A percentile compares a stretch with the other conserved stretches of the same genome.
Conservation (phyloP, 176 grass and related monocot species). For the Oryza glaberrima region DNA sequence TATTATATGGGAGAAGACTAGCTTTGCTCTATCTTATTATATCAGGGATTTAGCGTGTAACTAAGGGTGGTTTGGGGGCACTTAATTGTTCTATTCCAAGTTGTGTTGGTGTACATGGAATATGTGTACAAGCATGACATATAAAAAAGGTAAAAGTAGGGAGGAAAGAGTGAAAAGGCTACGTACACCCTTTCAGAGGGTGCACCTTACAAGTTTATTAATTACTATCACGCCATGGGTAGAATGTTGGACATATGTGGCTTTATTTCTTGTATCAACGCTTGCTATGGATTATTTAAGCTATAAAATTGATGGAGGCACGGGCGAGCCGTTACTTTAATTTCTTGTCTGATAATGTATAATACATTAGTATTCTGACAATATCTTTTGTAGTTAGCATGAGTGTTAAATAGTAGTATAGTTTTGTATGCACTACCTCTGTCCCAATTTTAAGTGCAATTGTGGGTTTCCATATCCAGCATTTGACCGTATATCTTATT, state of each 20-base stretch:
- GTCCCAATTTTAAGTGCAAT: no score
- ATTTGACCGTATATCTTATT: no score
- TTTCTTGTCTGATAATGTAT: not conserved
- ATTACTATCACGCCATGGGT: not conserved
- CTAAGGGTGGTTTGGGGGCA: not conserved
- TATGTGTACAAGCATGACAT: slow-evolving; percentile 44
- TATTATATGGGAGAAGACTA: slow-evolving; percentile 30
- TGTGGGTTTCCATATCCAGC: no score
- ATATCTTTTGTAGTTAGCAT: not conserved
- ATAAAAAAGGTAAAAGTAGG: slow-evolving; percentile 10
- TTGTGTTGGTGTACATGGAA: slow-evolving; percentile 49
- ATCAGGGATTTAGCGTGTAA: not conserved
- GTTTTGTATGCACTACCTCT: not conserved
- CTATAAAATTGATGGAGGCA: not conserved
- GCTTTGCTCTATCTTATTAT: not conserved
- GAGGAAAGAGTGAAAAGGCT: slow-evolving; percentile 29
- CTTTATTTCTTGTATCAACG: not conserved
- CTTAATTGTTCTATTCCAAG: slow-evolving; percentile 47
- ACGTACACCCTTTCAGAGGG: slow-evolving; percentile 13
- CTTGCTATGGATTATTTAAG: not conserved
- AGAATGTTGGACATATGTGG: slow-evolving; percentile 14
- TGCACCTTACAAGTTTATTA: slow-evolving; percentile 8
- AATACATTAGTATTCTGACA: not conserved
- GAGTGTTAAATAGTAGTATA: no score
- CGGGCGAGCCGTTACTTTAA: not conserved